Evolutionary conservation across 164 flowering plant genomes (phyloP).

Genomic region (Stephania japonica): DNA sequence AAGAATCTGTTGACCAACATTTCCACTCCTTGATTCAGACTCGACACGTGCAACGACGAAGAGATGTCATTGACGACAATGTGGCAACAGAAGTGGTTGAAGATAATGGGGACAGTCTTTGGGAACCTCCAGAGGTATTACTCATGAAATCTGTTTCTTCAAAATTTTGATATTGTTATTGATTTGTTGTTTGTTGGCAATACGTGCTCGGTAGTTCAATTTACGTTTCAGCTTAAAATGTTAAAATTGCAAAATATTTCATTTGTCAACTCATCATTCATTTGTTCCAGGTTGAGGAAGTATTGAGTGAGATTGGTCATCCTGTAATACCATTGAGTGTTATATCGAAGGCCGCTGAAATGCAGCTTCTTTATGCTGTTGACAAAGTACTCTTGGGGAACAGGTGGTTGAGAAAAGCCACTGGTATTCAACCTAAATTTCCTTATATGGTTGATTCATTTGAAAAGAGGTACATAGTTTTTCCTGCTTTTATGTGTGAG

Average conservation of each 20-base stretch:
- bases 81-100: conserved; percentile 64
- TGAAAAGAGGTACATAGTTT: conserved; percentile 60
- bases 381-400: conserved; percentile 85
- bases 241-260: background rate
- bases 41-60: conserved; percentile 66
- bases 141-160: background rate
- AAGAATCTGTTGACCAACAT: conserved; percentile 92
- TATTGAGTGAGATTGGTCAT: conserved; percentile 76
- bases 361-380: conserved; percentile 70
- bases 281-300: conserved; percentile 66
- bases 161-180: background rate
- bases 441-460: conserved; percentile 91
- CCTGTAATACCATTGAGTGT: conserved; percentile 79
- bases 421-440: conserved; percentile 93
- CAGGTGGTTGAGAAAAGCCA: conserved; percentile 85
- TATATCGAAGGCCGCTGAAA: conserved; percentile 84
- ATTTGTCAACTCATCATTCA: background rate
- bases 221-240: background rate
- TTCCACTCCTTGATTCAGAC: conserved; percentile 73
- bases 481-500: background rate
- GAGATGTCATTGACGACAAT: conserved; percentile 73
- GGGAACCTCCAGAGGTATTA: conserved; percentile 90
- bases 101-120: conserved; percentile 59
- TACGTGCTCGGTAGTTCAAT: background rate
- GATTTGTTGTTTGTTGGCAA: background rate